These are phyloP conservation scores for Populus hybrid DNA, from an alignment of 441 rosid genomes.

Conservation along the genomic window DNA sequence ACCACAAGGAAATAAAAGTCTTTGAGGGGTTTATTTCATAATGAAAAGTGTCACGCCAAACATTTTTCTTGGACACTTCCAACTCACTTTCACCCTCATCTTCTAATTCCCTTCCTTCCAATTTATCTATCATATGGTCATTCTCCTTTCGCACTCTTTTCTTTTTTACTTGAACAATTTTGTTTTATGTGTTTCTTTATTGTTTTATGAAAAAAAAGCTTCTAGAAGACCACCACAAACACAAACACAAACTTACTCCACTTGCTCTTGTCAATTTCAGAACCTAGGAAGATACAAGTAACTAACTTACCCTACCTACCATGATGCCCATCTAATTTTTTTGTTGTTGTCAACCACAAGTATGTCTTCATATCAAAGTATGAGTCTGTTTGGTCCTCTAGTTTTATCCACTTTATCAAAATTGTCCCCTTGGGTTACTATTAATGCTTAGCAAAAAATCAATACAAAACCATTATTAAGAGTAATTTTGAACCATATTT, in stretches of 20 bases:
- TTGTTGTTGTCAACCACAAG: not conserved
- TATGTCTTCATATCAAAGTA: not conserved
- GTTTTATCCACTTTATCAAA: not conserved
- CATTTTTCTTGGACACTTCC: not conserved
- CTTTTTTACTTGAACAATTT: not conserved
- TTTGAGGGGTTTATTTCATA: too few relatives aligned
- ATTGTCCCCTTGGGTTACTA: not conserved
- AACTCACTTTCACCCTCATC: not conserved
- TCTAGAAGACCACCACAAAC: not conserved
- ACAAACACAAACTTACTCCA: not conserved
- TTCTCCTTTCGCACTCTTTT: not conserved
- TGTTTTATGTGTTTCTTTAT: not conserved
- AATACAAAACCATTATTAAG: too few relatives aligned
- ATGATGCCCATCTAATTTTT: not conserved
- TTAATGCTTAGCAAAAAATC: too few relatives aligned
- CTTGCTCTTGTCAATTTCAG: constrained; percentile 19
- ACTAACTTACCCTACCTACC: constrained; percentile 10
- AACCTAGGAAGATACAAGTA: not conserved
- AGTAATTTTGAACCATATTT: too few relatives aligned
- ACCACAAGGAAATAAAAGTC: too few relatives aligned
- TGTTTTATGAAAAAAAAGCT: not conserved
- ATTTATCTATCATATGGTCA: not conserved
- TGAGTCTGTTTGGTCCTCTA: not conserved
- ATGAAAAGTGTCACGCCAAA: not conserved
- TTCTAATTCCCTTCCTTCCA: not conserved